Evolutionary conservation across 768 basidiomycete genomes (phyloP), one percentile per base, ranked within the genome.

Genomic region (Lentinula aciculospora): DNA sequence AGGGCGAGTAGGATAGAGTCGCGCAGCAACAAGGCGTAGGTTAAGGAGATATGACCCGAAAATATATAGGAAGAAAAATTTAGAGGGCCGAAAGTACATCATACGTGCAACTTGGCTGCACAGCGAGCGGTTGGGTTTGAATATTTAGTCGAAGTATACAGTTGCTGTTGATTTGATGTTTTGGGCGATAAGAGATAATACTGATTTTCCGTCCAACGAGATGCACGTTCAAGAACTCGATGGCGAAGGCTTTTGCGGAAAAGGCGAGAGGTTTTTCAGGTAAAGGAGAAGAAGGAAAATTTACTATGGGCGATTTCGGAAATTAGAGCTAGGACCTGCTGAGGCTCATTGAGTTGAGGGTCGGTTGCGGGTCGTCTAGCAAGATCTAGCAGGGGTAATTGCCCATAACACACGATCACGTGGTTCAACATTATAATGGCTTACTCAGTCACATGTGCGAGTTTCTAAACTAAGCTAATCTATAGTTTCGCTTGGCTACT

Each of bases 1-100:
- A 3, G 84, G 85, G 15, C 73, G 65, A 0, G 79, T 84, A 1
- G 81, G 78, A 59, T 81, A 84, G 25, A 85, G 65, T 6, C 73
- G 73, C 27, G 72, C 76, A 13, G 60, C 48, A 19, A 36, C 45
- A n/a, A 48, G 31, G 2, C 45, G 45, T 5, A 48, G 3, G 7
- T 57, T 34, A 13, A 53, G 36, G 27, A 58, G 49, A 53, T 6
- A 42, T 10, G 44, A 19, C 9, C 44, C 56, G 25, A 48, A 10
- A 25, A 36, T 28, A 9, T 39, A 25, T n/a, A 57, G 31, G 8
- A 56, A n/a, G 17, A 56, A 45, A 45, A 56, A 28, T 10, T 40
- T 10, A n/a, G 42, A 56, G 9, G 40, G 40, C 36, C 51, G 51
- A 37, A 36, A 21, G 15, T 36, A 12, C 6, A 56, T 28, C 54